Evolutionary conservation across 2,329 filamentous ascomycete genomes (phyloP), one percentile per base, ranked within the genome.

Genomic region (Xylaria sp.): DNA sequence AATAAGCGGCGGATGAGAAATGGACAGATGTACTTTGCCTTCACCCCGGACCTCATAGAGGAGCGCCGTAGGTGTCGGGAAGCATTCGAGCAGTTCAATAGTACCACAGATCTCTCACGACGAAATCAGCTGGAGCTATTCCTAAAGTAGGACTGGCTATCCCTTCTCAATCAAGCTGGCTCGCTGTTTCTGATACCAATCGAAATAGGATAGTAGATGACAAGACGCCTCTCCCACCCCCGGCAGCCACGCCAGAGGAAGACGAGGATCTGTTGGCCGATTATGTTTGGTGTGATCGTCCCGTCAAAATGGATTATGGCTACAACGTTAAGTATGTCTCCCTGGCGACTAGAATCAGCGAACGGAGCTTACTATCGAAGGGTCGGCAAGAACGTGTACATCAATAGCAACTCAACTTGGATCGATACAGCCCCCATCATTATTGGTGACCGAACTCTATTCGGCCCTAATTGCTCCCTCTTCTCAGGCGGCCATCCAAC

Each of bases 391-490:
- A 88, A 89, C 63, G 92, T 92, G 15, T 96, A 90, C 75, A 85
- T 97, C 78, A 97, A 87, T 80, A 89, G 86, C 77, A 90, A 93
- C 79, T 90, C 88, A 74, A 90, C 89, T 6, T 92, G 93, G 77
- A 82, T 97, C 36, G 94, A 97, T 77, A 94, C 92, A 1, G 92
- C 90, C 77, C 80, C 84, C 33, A 91, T 97, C 65, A 89, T 85
- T 0, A 88, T 97, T 58, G 94, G 94, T 0, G 87, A 89, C 4
- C 88, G 93, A 62, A 95, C 92, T 0, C 81, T 97, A 31, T 83
- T 96, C 49, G 94, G 92, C 0, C 93, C 94, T 1, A 92, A 93
- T 76, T 92, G 93, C 49, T 89, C 85, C 44, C 87, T 97, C 73
- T 97, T 88, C 78, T 88, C 88, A 46, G 94, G 88, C 1, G 90